Evolutionary conservation across 768 basidiomycete genomes (phyloP).

Genomic region (Scleroderma citrinum): DNA sequence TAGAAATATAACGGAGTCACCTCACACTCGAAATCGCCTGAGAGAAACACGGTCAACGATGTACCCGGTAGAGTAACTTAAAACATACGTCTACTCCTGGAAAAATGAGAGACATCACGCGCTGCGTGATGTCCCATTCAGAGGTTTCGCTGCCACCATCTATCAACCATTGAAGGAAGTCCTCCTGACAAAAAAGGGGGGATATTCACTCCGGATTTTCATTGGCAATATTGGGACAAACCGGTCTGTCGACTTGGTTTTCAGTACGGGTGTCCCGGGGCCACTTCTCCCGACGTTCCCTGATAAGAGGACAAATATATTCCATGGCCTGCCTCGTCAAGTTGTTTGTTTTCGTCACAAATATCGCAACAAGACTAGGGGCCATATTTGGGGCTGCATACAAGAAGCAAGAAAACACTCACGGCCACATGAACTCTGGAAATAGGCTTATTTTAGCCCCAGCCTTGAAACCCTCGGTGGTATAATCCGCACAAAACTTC

Average conservation of each 20-base stretch:
- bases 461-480: constrained; percentile 22
- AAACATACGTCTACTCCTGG: too few species aligned
- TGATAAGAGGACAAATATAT: constrained; percentile 25
- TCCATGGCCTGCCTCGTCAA: constrained; percentile 5
- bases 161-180: not conserved
- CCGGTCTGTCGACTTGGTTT: constrained; percentile 28
- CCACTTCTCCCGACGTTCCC: constrained; percentile 17
- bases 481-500: constrained; percentile 23
- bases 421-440: constrained; percentile 31
- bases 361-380: constrained; percentile 12
- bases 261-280: constrained; percentile 17
- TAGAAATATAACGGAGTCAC: not conserved
- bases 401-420: not conserved
- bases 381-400: not conserved
- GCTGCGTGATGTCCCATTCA: not conserved
- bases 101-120: not conserved
- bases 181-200: not conserved
- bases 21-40: constrained; percentile 5
- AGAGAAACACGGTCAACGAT: too few species aligned
- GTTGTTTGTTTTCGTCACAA: constrained; percentile 6
- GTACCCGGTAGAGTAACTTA: too few species aligned
- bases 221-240: constrained; percentile 9
- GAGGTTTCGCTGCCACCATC: not conserved
- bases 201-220: too few species aligned
- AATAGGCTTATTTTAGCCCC: constrained; percentile 18